Percentiles rank a stretch among this genome's conserved stretches.
phyloP scores from a whole-genome alignment of 2,329 filamentous ascomycete species.

The Verticillium alfalfae region DNA sequence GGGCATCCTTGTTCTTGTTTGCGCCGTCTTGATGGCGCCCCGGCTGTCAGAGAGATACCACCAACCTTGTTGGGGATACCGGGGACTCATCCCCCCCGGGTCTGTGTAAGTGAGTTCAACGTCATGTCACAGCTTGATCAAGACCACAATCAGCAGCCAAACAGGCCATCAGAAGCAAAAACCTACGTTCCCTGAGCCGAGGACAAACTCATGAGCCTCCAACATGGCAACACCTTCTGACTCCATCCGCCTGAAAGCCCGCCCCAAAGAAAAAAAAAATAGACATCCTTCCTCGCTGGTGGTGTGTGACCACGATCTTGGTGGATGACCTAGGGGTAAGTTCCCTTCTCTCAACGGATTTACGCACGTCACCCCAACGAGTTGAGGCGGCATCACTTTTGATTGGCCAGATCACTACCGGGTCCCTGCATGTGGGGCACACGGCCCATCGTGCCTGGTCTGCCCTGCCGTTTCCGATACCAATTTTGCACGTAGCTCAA shows the following conservation, averaged over 20 bases:
- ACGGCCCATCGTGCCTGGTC: not conserved
- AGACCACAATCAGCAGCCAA: not conserved
- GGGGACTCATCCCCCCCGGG: not conserved
- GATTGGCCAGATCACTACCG: not conserved
- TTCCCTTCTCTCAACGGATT: slow-evolving; percentile 1
- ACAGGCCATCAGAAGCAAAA: not conserved
- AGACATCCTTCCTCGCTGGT: not conserved
- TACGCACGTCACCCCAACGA: slow-evolving; percentile 4
- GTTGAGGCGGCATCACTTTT: not conserved
- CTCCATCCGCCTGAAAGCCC: not conserved
- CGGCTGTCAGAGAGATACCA: not conserved
- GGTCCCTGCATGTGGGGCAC: not conserved
- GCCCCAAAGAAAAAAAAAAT: not conserved
- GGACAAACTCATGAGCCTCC: not conserved
- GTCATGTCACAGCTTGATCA: not conserved
- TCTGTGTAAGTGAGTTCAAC: not conserved
- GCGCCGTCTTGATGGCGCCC: not conserved
- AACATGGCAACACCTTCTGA: not conserved
- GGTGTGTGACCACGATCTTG: not conserved
- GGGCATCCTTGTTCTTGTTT: not conserved
- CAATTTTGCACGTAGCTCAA: too few relatives aligned
- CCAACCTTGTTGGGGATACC: not conserved
- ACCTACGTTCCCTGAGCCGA: not conserved
- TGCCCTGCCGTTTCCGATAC: not conserved
- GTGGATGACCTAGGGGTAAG: not conserved